Percentiles rank a stretch among this genome's conserved stretches.
Conservation (phyloP, 169 alveolate species). For the Eimeria zaria region DNA sequence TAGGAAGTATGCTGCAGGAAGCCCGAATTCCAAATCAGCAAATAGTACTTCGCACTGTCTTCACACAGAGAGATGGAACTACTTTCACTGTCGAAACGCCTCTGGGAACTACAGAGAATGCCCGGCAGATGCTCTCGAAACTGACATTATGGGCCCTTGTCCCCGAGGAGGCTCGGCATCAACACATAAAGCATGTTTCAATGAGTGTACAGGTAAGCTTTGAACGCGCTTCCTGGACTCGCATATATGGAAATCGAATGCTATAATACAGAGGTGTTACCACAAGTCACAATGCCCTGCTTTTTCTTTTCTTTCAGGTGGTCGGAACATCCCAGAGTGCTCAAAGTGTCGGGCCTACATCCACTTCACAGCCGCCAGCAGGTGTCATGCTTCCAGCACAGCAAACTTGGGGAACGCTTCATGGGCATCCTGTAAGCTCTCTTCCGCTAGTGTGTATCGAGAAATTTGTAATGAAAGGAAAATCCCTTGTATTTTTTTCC, state of each 20-base stretch:
- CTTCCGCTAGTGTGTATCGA: not conserved
- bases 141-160: constrained; percentile 27
- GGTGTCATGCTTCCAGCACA: constrained; percentile 32
- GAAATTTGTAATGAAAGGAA: not conserved
- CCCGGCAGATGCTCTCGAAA: not conserved
- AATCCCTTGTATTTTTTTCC: not conserved
- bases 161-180: constrained; percentile 55
- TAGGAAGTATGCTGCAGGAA: constrained; percentile 38
- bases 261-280: too few species aligned
- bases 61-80: constrained; percentile 33
- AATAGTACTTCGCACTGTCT: not conserved
- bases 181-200: constrained; percentile 29
- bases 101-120: constrained; percentile 49
- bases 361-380: not conserved
- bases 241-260: not conserved
- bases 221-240: not conserved
- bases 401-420: constrained; percentile 47
- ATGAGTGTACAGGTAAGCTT: constrained; percentile 46
- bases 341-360: not conserved
- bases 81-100: constrained; percentile 41
- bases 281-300: not conserved
- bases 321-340: not conserved
- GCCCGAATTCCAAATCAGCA: constrained; percentile 47
- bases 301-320: not conserved
- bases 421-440: constrained; percentile 54